Conservation (phyloP, 805 yeast genomes). For the Yarrowia sp. region DNA sequence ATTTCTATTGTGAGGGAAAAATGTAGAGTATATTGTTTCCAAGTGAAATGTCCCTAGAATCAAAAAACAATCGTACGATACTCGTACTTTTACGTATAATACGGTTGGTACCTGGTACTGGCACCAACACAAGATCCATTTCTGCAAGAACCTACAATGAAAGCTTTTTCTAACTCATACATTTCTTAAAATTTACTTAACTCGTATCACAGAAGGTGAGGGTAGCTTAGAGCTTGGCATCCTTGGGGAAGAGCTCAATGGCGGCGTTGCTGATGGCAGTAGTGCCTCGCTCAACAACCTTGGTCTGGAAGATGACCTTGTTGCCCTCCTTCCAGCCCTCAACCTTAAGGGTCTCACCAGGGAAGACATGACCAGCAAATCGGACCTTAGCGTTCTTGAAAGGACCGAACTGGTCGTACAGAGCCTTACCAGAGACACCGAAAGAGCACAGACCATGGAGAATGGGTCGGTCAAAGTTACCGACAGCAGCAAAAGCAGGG, state of each 20-base stretch:
- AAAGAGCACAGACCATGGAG: constrained; percentile 88
- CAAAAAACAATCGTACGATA: too few species aligned
- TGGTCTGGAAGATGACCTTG: constrained; percentile 75
- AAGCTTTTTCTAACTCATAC: background rate
- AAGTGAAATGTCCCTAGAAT: too few species aligned
- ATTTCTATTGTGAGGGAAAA: too few species aligned
- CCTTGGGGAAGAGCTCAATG: constrained; percentile 49
- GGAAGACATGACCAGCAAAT: constrained; percentile 87
- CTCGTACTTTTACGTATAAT: too few species aligned
- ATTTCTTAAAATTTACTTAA: background rate
- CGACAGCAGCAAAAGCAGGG: constrained; percentile 83
- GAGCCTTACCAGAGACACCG: constrained; percentile 74
- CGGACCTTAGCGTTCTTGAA: constrained; percentile 84
- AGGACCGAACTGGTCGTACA: constrained; percentile 75
- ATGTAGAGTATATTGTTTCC: too few species aligned
- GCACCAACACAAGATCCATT: too few species aligned
- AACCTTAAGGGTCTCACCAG: constrained; percentile 83
- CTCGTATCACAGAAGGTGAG: background rate
- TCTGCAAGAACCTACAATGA: too few species aligned
- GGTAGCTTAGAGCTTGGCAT: constrained; percentile 15
- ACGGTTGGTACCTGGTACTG: too few species aligned
- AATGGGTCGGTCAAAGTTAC: constrained; percentile 80
- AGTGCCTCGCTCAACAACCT: constrained; percentile 70
- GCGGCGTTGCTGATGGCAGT: constrained; percentile 87
- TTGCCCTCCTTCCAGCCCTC: constrained; percentile 78